Evolutionary conservation across 1,284 basidiomycete genomes (phyloP), one percentile per base, ranked within the genome.

Genomic region (Neolentinus lepideus): DNA sequence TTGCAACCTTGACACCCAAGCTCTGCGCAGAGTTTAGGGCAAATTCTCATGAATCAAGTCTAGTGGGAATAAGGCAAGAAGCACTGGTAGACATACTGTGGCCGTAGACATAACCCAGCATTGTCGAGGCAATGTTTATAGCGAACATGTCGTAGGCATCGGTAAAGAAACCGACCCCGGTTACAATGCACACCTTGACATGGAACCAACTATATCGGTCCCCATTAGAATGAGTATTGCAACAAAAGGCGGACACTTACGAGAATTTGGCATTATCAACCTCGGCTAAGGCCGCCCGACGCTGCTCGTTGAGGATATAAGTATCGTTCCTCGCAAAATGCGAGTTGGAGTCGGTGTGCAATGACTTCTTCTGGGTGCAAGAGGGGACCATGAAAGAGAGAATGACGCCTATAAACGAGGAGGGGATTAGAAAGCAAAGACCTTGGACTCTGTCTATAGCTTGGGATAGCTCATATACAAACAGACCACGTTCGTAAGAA

Each of bases 101-200:
- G 56, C 75, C 73, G 67, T 84, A 83, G 51, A 84, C 75, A 61
- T 77, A 79, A 14, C 81, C 80, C 47, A 83, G 67, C 75, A 82
- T 82, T 29, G 74, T 73, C 3, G 79, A 75, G 1, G 75, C 79
- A 56, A 82, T 79, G 61, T 76, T 80, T 71, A 84, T 83, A 22
- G 71, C 69, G 60, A 78, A 77, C 61, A 76, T 79, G 60, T 76
- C 74, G 58, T 77, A 76, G 80, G 87, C 86, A 72, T 90, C 90
- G 31, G 90, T 90, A 72, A 91, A 92, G 75, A 92, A 92, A 51
- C 90, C 90, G 10, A 85, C 85, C 58, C 89, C 88, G 1, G 90
- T 88, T 10, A 92, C 87, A 51, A 83, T 60, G 66, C 80, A 83
- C 54, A 91, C 78, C 66, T 88, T 90, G 56, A 85, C 78, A 63